Conservation (phyloP, 768 basidiomycete species). For the Boletellus ananiceps region DNA sequence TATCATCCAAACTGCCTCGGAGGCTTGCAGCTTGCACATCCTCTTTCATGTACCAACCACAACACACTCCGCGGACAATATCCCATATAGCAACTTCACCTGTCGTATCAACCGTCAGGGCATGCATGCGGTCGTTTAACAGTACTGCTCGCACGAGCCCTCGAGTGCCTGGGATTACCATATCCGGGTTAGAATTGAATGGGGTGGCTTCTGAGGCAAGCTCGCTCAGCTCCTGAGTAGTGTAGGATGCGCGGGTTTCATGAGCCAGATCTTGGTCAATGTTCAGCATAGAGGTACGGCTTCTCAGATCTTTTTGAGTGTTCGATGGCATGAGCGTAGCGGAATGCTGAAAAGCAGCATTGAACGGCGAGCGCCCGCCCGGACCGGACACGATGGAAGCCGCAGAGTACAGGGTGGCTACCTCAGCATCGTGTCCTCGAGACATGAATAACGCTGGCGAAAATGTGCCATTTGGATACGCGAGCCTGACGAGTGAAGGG, state of each 20-base stretch:
- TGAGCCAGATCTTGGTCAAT: conserved; percentile 28
- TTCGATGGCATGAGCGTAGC: conserved; percentile 26
- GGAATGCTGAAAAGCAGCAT: conserved; percentile 32
- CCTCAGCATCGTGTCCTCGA: conserved; percentile 63
- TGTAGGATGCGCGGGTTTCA: conserved; percentile 46
- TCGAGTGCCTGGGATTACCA: conserved; percentile 66
- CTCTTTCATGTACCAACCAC: conserved; percentile 62
- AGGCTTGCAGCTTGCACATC: conserved; percentile 60
- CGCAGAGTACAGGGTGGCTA: conserved; percentile 83
- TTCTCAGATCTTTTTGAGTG: conserved; percentile 17
- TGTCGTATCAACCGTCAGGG: conserved; percentile 82
- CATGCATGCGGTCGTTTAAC: conserved; percentile 86
- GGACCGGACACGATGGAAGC: conserved; percentile 74
- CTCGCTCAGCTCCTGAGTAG: conserved; percentile 68
- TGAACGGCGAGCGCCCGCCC: conserved; percentile 35
- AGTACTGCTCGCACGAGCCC: conserved; percentile 81
- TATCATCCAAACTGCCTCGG: conserved; percentile 42
- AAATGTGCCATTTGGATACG: conserved; percentile 63
- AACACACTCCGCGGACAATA: conserved; percentile 70
- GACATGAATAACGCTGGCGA: conserved; percentile 32
- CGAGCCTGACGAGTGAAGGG: conserved; percentile 62
- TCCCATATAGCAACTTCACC: conserved; percentile 94
- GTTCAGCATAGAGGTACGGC: conserved; percentile 17
- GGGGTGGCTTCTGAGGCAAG: conserved; percentile 74
- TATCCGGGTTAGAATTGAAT: conserved; percentile 53